Conservation (phyloP, 1,284 basidiomycete genomes). For the Trichosporon sp. region DNA sequence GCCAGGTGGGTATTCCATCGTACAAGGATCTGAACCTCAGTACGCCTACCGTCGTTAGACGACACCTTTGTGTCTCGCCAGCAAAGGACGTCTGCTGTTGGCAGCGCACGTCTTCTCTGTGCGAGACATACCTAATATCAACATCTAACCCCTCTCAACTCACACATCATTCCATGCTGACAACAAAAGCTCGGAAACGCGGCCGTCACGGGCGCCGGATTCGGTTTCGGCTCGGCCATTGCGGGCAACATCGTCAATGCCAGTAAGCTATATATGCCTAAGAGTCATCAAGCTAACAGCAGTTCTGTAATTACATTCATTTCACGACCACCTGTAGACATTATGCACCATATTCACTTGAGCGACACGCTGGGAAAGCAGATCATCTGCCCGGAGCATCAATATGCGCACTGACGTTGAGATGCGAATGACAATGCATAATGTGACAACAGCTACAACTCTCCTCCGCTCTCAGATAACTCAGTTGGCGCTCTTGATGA, state of each 20-base stretch:
- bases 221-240: slow-evolving; percentile 41
- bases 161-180: slow-evolving; percentile 11
- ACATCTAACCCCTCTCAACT: neutral
- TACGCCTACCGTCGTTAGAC: neutral
- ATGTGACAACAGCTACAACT: neutral
- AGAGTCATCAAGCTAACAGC: neutral
- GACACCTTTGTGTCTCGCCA: neutral
- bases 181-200: slow-evolving; percentile 39
- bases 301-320: slow-evolving; percentile 1
- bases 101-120: neutral
- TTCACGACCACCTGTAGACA: slow-evolving; percentile 18
- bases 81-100: neutral
- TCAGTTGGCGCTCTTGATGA: neutral
- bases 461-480: neutral
- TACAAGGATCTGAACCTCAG: neutral
- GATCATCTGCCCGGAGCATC: neutral
- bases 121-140: neutral
- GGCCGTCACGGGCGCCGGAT: slow-evolving; percentile 45
- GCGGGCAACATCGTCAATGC: slow-evolving; percentile 38
- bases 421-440: neutral
- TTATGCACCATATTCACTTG: slow-evolving; percentile 12
- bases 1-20: slow-evolving; percentile 36
- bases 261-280: slow-evolving; percentile 24
- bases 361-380: neutral
- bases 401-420: neutral